Conservation (phyloP, 179 eudicot genomes). For the Silene coronaria region DNA sequence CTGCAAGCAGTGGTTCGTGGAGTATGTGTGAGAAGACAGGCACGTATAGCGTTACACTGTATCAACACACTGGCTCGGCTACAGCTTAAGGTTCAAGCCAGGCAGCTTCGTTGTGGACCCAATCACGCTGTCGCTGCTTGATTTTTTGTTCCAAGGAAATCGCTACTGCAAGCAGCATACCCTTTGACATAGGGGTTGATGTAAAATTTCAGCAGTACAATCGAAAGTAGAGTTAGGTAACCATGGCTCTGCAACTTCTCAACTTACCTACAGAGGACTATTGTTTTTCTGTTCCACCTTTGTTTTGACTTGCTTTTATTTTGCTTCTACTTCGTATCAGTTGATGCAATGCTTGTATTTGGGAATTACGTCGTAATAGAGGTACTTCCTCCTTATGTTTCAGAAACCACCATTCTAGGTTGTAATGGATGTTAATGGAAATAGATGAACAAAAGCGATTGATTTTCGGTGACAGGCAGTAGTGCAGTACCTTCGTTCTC, state of each 20-base stretch:
- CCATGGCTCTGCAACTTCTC: not conserved
- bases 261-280: not conserved
- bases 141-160: not conserved
- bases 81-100: constrained; percentile 53
- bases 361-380: not conserved
- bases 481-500: not conserved
- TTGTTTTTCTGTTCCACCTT: not conserved
- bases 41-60: constrained; percentile 67
- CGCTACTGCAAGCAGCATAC: not conserved
- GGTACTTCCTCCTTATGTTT: not conserved
- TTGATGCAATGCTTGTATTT: not conserved
- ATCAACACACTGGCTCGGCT: constrained; percentile 70
- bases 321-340: not conserved
- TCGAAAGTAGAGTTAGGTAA: not conserved
- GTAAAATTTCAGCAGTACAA: not conserved
- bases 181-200: not conserved
- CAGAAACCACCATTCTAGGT: not conserved
- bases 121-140: constrained; percentile 14
- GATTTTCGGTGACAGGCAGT: not conserved
- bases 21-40: constrained; percentile 67
- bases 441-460: not conserved
- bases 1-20: constrained; percentile 76
- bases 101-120: constrained; percentile 34
- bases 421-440: not conserved
- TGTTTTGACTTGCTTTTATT: not conserved